phyloP scores from a whole-genome alignment of 2,329 filamentous ascomycete species.

The Stachybotrys echinatus region DNA sequence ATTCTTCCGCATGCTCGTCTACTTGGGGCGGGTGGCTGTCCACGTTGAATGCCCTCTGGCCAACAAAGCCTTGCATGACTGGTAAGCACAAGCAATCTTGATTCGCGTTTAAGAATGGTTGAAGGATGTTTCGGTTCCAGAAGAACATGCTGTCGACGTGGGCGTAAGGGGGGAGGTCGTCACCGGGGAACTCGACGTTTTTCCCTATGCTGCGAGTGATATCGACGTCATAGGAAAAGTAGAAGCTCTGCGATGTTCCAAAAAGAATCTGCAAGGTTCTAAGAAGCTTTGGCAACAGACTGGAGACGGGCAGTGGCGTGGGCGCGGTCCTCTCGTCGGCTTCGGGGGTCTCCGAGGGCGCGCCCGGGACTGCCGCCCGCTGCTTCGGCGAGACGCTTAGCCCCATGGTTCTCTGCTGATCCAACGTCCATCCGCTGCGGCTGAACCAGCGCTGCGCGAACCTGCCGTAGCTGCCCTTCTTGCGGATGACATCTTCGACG shows the following conservation, averaged over 20 bases:
- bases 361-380: conserved; percentile 9
- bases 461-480: conserved; percentile 76
- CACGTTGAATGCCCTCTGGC: conserved; percentile 75
- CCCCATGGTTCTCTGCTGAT: conserved; percentile 64
- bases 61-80: conserved; percentile 90
- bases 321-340: conserved; percentile 35
- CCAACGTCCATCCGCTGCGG: conserved; percentile 71
- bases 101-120: conserved; percentile 69
- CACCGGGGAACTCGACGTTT: conserved; percentile 10
- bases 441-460: conserved; percentile 94
- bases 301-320: conserved; percentile 19
- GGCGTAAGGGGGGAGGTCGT: conserved; percentile 55
- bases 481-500: conserved; percentile 81
- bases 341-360: conserved; percentile 15
- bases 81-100: conserved; percentile 70
- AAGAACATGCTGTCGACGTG: conserved; percentile 77
- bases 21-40: conserved; percentile 54
- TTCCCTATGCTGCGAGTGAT: conserved; percentile 63
- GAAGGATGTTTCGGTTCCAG: conserved; percentile 78
- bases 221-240: conserved; percentile 92
- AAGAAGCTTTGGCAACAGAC: conserved; percentile 76
- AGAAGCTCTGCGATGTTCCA: conserved; percentile 78
- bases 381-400: conserved; percentile 43
- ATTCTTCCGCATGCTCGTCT: conserved; percentile 40
- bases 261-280: conserved; percentile 82